Evolutionary conservation across 495 filamentous ascomycete species (phyloP).

Genomic region (Aspergillus hancockii): DNA sequence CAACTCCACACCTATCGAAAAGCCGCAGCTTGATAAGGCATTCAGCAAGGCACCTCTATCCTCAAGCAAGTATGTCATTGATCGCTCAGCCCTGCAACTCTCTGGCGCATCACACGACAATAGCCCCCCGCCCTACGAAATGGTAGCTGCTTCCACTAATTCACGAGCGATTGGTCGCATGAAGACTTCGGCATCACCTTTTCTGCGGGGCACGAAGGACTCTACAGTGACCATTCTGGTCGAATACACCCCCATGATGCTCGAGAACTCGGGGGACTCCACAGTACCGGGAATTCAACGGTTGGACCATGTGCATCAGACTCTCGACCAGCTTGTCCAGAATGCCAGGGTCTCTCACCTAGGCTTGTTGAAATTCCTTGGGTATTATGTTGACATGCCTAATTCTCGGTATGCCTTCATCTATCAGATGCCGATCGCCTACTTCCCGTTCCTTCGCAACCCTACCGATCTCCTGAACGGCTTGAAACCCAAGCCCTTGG

Average conservation of each 20-base stretch:
- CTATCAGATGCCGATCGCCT: constrained; percentile 74
- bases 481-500: constrained; percentile 46
- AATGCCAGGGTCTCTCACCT: constrained; percentile 57
- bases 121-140: constrained; percentile 49
- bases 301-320: constrained; percentile 42
- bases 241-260: constrained; percentile 49
- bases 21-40: constrained; percentile 17
- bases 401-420: constrained; percentile 78
- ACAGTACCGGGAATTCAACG: constrained; percentile 30
- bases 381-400: constrained; percentile 81
- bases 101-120: constrained; percentile 45
- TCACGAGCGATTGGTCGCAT: constrained; percentile 50
- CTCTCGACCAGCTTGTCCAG: constrained; percentile 47
- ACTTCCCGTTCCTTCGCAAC: constrained; percentile 47
- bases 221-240: constrained; percentile 44
- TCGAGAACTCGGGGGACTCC: constrained; percentile 32
- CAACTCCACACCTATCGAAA: constrained; percentile 23
- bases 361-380: constrained; percentile 71
- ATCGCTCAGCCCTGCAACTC: constrained; percentile 45
- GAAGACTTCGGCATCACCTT: constrained; percentile 41
- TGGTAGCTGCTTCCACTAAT: constrained; percentile 45
- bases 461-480: constrained; percentile 44
- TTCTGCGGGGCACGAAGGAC: constrained; percentile 38
- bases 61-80: constrained; percentile 38
- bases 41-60: constrained; percentile 20